Evolutionary conservation across 306 rosid genomes (phyloP).

Genomic region (Dalbergia oliveri): DNA sequence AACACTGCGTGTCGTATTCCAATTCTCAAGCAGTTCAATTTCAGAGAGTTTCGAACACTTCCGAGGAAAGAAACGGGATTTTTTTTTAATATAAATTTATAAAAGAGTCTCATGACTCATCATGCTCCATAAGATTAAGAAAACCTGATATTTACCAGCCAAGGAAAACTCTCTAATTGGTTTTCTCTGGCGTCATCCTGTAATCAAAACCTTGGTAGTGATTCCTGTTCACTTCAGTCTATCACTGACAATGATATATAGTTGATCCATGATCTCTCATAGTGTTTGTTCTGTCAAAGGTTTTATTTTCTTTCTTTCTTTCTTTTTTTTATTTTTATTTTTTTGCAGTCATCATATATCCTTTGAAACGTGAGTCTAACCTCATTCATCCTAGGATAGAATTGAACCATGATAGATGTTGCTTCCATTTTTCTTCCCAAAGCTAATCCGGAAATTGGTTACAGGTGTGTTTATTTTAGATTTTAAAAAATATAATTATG

Average conservation of each 20-base stretch:
- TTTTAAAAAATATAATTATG: too few relatives aligned
- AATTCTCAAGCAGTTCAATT: too few relatives aligned
- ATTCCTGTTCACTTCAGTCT: too few relatives aligned
- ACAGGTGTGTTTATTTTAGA: too few relatives aligned
- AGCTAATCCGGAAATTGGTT: too few relatives aligned
- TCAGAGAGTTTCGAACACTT: too few relatives aligned
- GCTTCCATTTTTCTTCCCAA: neutral
- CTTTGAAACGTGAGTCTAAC: constrained; percentile 38
- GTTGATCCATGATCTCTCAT: neutral
- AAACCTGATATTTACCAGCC: neutral
- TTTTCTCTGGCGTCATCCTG: constrained; percentile 33
- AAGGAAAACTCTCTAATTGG: neutral
- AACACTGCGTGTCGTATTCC: too few relatives aligned
- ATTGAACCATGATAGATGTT: constrained; percentile 24
- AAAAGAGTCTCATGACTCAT: neutral
- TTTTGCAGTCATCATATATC: constrained; percentile 37
- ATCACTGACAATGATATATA: too few relatives aligned
- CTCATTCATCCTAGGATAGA: constrained; percentile 39
- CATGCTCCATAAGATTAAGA: constrained; percentile 23
- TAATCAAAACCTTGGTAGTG: neutral
- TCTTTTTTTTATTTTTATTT: too few relatives aligned
- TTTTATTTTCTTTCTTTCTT: constrained; percentile 35
- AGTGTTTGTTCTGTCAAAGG: constrained; percentile 30
- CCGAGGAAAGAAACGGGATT: too few relatives aligned
- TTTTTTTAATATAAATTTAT: too few relatives aligned